Conservation (phyloP, 2,329 filamentous ascomycete species). For the Didymella pomorum region DNA sequence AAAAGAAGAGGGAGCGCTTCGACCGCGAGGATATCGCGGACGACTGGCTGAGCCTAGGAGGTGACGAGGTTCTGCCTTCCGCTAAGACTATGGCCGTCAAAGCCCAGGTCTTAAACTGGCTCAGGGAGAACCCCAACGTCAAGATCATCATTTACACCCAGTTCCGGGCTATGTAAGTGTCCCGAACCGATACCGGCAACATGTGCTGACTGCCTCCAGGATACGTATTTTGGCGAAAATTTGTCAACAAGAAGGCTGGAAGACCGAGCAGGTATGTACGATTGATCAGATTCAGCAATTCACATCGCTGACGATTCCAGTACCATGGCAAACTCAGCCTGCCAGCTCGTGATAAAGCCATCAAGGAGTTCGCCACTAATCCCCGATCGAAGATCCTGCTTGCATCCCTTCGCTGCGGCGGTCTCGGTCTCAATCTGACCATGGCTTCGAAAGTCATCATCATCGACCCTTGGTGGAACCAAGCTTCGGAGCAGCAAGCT, state of each 20-base stretch:
- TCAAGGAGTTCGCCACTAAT: constrained; percentile 58
- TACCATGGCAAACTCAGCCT: constrained; percentile 61
- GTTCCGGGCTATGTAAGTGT: constrained; percentile 59
- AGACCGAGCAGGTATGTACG: constrained; percentile 48
- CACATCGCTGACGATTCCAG: constrained; percentile 27
- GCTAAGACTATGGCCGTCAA: constrained; percentile 58
- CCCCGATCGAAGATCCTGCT: constrained; percentile 58
- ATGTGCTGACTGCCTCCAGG: constrained; percentile 29
- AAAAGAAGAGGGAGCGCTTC: constrained; percentile 22
- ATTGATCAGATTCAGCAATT: not conserved
- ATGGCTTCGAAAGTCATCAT: constrained; percentile 61
- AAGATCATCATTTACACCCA: constrained; percentile 70
- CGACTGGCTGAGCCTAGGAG: constrained; percentile 51
- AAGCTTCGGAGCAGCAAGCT: constrained; percentile 67
- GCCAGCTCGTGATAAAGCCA: constrained; percentile 54
- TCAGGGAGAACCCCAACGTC: constrained; percentile 53
- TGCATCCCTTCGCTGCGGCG: constrained; percentile 65
- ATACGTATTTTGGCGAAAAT: constrained; percentile 60
- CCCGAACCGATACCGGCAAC: too few species aligned
- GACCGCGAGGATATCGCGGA: constrained; percentile 41
- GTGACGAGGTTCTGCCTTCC: constrained; percentile 52
- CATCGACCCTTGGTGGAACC: constrained; percentile 67
- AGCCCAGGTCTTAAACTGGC: constrained; percentile 56
- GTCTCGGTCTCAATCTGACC: constrained; percentile 66
- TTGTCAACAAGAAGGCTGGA: constrained; percentile 61